Conservation (phyloP, 345 rosid genomes). For the Lepidium sativum region DNA sequence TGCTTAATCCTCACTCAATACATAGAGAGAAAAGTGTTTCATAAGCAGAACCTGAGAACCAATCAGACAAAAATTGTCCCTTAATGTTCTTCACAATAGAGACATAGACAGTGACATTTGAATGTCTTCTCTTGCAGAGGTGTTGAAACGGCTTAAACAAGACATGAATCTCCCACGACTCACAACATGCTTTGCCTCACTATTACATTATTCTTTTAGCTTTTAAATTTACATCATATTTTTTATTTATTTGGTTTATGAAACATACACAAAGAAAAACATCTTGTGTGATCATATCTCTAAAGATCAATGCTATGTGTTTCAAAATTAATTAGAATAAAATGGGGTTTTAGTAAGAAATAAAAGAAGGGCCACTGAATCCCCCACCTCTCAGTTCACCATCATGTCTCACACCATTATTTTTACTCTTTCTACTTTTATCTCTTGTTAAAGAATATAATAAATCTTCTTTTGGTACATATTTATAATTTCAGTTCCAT, state of each 20-base stretch:
- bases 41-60: constrained; percentile 36
- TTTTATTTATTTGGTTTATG: no score
- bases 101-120: constrained; percentile 11
- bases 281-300: not conserved
- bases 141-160: constrained; percentile 2
- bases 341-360: not conserved
- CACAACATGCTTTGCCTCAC: constrained; percentile 6
- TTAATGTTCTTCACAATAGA: constrained; percentile 19
- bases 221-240: no score
- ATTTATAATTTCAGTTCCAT: not conserved
- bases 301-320: not conserved
- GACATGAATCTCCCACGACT: constrained; percentile 17
- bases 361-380: not conserved
- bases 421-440: constrained; percentile 2
- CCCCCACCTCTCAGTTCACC: constrained; percentile 12
- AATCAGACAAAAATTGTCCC: constrained; percentile 15
- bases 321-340: not conserved
- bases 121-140: not conserved
- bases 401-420: constrained; percentile 25
- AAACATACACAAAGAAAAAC: not conserved
- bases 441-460: no score
- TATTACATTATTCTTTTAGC: not conserved
- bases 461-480: not conserved
- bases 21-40: constrained; percentile 4
- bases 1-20: not conserved